These are phyloP conservation scores for Halophytophthora batemanensis DNA, from an alignment of 352 stramenopile genomes.

Conservation along the genomic window DNA sequence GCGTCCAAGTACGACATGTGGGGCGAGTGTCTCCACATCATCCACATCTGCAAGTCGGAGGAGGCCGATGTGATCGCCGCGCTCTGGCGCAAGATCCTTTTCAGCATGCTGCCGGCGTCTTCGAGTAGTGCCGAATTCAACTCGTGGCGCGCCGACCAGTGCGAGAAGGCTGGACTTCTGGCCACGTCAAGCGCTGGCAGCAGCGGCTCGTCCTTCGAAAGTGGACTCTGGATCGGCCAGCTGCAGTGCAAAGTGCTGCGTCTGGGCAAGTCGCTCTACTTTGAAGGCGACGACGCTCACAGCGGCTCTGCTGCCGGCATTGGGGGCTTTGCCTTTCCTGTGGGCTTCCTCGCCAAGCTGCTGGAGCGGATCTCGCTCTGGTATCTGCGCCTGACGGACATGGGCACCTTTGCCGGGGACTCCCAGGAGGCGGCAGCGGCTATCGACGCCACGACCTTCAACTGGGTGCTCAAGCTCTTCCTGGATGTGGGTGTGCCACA, in stretches of 20 bases:
- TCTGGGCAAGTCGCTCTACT: slow-evolving; percentile 71
- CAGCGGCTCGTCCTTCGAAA: slow-evolving; percentile 62
- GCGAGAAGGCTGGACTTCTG: slow-evolving; percentile 53
- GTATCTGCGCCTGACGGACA: slow-evolving; percentile 65
- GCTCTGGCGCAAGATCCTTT: slow-evolving; percentile 78
- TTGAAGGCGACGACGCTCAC: slow-evolving; percentile 50
- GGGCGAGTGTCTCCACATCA: slow-evolving; percentile 84
- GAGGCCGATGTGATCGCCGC: slow-evolving; percentile 62
- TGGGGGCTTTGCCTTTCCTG: slow-evolving; percentile 66
- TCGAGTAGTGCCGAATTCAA: slow-evolving; percentile 70
- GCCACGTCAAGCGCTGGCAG: slow-evolving; percentile 25
- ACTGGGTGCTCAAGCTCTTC: slow-evolving; percentile 82
- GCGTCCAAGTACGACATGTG: slow-evolving; percentile 86
- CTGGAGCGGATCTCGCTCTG: slow-evolving; percentile 77
- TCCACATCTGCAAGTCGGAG: slow-evolving; percentile 82
- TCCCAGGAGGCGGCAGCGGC: slow-evolving; percentile 43
- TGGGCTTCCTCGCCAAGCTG: slow-evolving; percentile 69
- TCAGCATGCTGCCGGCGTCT: slow-evolving; percentile 61
- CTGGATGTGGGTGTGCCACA: slow-evolving; percentile 78
- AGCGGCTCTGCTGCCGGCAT: slow-evolving; percentile 31
- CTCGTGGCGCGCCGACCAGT: slow-evolving; percentile 65
- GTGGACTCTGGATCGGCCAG: slow-evolving; percentile 76
- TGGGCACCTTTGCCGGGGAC: slow-evolving; percentile 34
- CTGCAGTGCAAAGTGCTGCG: slow-evolving; percentile 74
- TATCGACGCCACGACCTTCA: slow-evolving; percentile 66